Evolutionary conservation across 2,329 filamentous ascomycete species (phyloP), one percentile per base, ranked within the genome.

Genomic region (Aspergillus luchuensis): DNA sequence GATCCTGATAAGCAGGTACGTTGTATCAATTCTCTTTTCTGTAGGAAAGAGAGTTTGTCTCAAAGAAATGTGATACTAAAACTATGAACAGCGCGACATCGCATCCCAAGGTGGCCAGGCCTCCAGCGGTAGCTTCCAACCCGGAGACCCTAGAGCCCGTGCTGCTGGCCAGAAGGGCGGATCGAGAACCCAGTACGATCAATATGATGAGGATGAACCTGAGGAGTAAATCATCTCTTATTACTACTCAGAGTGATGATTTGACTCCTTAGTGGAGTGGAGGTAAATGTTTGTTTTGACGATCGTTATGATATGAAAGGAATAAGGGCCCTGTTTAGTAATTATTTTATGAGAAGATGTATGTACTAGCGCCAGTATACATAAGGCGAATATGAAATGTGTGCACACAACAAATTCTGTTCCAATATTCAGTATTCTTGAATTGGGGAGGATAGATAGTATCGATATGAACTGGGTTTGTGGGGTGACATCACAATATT

Each of bases 61-160:
- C 19, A 21, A 21, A 21, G 17, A 21, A 3, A 2, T 21, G 19
- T 2, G 19, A 21, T 21, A 21, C 19, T 21, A 21, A 21, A 21
- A 21, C 19, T 21, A 21, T 21, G 19, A 21, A 21, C 19, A 21
- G 83, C 74, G 76, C 21, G 78, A 85, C 1, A 85, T 86, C 61
- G 84, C 84, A 1, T 86, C 84, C 8, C 76, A 78, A 70, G 84
- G 84, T 8, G 84, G 83, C 3, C 75, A 85, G 56, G 80, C 81
- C 0, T 85, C 83, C 0, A 76, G 78, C 38, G 84, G 84, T 5
- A 83, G 79, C 3, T 87, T 87, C 57, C 80, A 85, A 67, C 79
- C 79, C 1, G 82, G 84, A 8, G 82, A 80, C 53, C 80, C 84
- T 69, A 79, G 76, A 62, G 83, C 83, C 1, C 79, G 75, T 48